Percentiles rank a stretch among this genome's conserved stretches.
phyloP scores from a whole-genome alignment of 805 yeast species.

The Lachancea kluyveri region DNA sequence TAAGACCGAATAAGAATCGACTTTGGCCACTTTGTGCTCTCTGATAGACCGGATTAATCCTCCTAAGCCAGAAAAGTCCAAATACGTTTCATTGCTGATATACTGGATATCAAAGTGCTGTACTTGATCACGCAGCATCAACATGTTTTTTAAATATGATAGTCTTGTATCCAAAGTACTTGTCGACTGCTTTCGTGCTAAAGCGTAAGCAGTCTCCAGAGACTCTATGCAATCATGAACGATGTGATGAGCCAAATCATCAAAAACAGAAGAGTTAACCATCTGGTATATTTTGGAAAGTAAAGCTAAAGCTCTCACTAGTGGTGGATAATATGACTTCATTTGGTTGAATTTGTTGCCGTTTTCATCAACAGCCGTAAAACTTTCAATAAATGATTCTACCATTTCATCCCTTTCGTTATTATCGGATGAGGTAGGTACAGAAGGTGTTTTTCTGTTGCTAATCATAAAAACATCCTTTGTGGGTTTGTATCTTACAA shows the following conservation, averaged over 20 bases:
- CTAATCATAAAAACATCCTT: constrained; percentile 63
- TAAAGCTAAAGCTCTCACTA: constrained; percentile 59
- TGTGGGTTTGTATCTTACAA: constrained; percentile 60
- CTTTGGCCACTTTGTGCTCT: constrained; percentile 12
- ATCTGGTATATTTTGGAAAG: constrained; percentile 75
- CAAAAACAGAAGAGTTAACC: constrained; percentile 72
- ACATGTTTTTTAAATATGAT: constrained; percentile 64
- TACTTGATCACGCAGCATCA: constrained; percentile 64
- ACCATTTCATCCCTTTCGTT: constrained; percentile 14
- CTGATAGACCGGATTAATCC: constrained; percentile 41
- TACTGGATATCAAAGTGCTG: constrained; percentile 75
- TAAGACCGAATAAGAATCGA: constrained; percentile 30
- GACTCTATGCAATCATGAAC: constrained; percentile 72
- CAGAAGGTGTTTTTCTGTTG: constrained; percentile 28
- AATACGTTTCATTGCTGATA: constrained; percentile 60
- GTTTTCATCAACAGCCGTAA: constrained; percentile 2
- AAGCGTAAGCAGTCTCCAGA: constrained; percentile 46
- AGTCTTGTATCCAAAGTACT: constrained; percentile 48
- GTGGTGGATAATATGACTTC: constrained; percentile 60
- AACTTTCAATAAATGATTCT: constrained; percentile 6
- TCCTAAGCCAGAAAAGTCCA: constrained; percentile 76
- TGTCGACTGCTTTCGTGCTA: constrained; percentile 35
- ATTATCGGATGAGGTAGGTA: constrained; percentile 7
- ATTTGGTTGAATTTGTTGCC: constrained; percentile 13
- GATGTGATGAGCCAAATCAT: constrained; percentile 81